These are phyloP conservation scores for Rhodamnia rubescens DNA, from an alignment of 345 rosid species.

Conservation along the genomic window DNA sequence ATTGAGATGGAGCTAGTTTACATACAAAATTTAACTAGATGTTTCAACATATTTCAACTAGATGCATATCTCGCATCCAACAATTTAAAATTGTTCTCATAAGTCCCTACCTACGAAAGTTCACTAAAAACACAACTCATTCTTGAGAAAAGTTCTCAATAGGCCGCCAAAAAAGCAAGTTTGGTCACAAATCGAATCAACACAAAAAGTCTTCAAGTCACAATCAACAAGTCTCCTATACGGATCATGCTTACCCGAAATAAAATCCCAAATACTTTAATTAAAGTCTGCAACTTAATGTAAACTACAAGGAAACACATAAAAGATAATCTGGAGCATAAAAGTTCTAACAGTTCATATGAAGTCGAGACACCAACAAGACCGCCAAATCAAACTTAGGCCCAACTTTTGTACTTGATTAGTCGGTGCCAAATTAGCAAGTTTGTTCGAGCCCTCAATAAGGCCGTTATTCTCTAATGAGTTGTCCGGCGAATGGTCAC, in stretches of 20 bases:
- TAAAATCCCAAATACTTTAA: background rate
- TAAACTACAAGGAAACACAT: background rate
- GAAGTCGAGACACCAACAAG: background rate
- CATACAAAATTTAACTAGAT: background rate
- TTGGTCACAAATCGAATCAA: background rate
- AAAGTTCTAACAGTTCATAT: background rate
- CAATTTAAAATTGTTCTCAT: background rate
- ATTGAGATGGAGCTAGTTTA: too few relatives aligned
- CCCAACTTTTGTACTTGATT: background rate
- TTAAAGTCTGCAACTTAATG: background rate
- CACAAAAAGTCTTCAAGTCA: background rate
- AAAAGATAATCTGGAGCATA: background rate
- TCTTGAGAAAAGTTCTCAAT: background rate
- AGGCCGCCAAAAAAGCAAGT: background rate
- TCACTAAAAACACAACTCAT: background rate
- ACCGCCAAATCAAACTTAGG: background rate
- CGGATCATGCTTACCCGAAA: background rate
- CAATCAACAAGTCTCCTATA: too few relatives aligned
- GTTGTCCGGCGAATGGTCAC: background rate
- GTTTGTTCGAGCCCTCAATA: background rate
- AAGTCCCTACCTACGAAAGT: background rate
- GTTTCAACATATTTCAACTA: background rate
- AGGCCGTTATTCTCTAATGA: background rate
- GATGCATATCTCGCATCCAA: background rate
- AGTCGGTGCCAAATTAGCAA: background rate